Evolutionary conservation across 2,329 filamentous ascomycete genomes (phyloP), one percentile per base, ranked within the genome.

Genomic region (Uncinocarpus reesii): DNA sequence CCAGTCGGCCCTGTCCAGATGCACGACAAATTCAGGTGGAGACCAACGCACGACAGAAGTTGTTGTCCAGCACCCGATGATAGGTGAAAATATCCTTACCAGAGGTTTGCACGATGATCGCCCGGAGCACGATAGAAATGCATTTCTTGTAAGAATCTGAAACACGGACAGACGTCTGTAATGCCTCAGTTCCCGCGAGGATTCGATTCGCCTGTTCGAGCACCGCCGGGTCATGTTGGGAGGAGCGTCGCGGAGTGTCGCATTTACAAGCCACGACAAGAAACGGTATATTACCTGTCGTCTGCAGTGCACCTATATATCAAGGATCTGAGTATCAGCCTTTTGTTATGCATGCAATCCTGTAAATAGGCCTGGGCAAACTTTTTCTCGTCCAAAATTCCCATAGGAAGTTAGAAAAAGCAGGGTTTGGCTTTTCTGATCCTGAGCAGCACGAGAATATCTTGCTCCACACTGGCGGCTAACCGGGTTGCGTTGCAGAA

Each of bases 221-320:
- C 48, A 71, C 76, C 23, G 79, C 73, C 11, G 83, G 77, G 59
- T 90, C 80, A 48, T 93, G 74, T 61, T 86, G 77, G 60, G 84
- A 81, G 51, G 79, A 71, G 50, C 78, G 75, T 53, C 82, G 78
- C 41, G 83, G 80, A 43, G 80, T 78, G 64, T 95, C 90, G 71
- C 86, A 94, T 73, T 95, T 95, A 65, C 83, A 90, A 48, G 87
- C 86, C 44, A 93, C 85, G 35, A 95, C 76, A 53, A 90, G 76
- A 46, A 83, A 84, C 7, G 89, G 87, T 32, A 94, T 68, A 20
- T 76, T 75, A 15, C 47, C 45, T 35, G 83, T 80, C 57, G 82
- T 83, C 50, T 80, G 77, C 44, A 94, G 73, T 35, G 83, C 81
- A 68, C 80, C 88, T 93, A 64, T 58, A 56, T 47, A 41, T 47